Evolutionary conservation across 2,329 filamentous ascomycete genomes (phyloP), one percentile per base, ranked within the genome.

Genomic region (Phialocephala sp.): DNA sequence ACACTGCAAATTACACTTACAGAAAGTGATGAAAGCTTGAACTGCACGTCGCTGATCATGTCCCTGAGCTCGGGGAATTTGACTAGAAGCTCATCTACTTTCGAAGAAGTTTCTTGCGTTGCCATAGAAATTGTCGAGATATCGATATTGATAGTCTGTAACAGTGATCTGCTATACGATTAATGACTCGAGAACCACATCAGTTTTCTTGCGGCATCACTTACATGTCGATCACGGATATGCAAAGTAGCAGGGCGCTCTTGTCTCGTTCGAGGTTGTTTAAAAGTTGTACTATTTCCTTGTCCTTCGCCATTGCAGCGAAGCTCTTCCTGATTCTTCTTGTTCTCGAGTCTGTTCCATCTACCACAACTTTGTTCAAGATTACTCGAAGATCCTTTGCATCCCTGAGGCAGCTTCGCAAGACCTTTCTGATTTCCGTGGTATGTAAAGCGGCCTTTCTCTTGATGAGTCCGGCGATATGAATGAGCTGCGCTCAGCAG

Each of bases 211-310:
- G 6, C 3, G 27, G 6, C 27, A 32, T 32, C 27, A 55, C 50
- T 32, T 55, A 55, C 50, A 18, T 20, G 9, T 55, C 50, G 20
- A 55, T 55, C 5, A 55, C 22, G 9, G 22, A 27, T 6, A 55
- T 55, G 11, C 50, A 32, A 2, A 55, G 15, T 15, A 14, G 22
- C 50, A 55, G 24, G 5, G 32, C 22, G 22, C 24, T 55, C n/a
- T 55, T 55, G 22, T 55, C 50, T 55, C 50, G 50, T 35, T 55
- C 50, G 8, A 55, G 24, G 20, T 9, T 32, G 32, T 35, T 35
- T 8, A 55, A 35, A 15, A 55, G 8, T 2, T 15, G 9, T 20
- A 32, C 5, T 2, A 55, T 18, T 14, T 55, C 50, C 18, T 55
- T 55, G 12, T 55, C 50, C 15, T 55, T 55, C 50, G 24, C 32